A percentile compares a stretch with the other conserved stretches of the same genome.
Conservation (phyloP, 371 early-diverging fungal genomes). For the Mucor circinelloides region DNA sequence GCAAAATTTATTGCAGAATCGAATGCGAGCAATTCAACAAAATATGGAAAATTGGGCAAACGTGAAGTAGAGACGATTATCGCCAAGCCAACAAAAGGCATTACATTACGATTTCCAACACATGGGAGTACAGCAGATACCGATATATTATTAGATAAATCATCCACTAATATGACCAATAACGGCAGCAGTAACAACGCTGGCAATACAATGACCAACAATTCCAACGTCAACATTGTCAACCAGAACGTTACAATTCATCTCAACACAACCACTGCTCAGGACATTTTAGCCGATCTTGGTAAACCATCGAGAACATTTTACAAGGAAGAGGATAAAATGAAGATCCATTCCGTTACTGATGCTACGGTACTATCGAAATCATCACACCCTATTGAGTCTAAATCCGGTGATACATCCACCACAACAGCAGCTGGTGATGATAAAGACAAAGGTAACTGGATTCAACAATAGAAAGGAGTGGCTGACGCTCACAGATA, state of each 20-base stretch:
- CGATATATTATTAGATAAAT: constrained; percentile 20
- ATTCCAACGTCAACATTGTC: constrained; percentile 18
- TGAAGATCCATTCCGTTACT: constrained; percentile 66
- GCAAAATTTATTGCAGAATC: constrained; percentile 47
- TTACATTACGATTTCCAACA: constrained; percentile 38
- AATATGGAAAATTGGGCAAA: constrained; percentile 37
- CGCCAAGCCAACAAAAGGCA: constrained; percentile 52
- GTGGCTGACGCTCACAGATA: neutral
- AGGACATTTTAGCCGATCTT: constrained; percentile 73
- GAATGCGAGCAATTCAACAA: constrained; percentile 39
- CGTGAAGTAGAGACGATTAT: constrained; percentile 54
- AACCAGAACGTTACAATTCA: constrained; percentile 37
- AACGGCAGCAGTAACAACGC: neutral
- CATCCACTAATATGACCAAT: neutral
- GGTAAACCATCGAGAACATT: constrained; percentile 67
- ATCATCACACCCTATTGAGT: constrained; percentile 16
- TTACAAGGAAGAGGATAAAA: constrained; percentile 74
- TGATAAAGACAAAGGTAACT: constrained; percentile 38
- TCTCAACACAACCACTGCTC: constrained; percentile 56
- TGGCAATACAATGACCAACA: neutral
- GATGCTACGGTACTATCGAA: constrained; percentile 16
- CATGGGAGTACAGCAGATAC: constrained; percentile 22
- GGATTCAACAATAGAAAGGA: neutral
- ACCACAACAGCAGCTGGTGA: constrained; percentile 12
- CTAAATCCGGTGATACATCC: constrained; percentile 12